These are phyloP conservation scores for Monilinia fructicola DNA, from an alignment of 2,329 filamentous ascomycete species.

Conservation along the genomic window DNA sequence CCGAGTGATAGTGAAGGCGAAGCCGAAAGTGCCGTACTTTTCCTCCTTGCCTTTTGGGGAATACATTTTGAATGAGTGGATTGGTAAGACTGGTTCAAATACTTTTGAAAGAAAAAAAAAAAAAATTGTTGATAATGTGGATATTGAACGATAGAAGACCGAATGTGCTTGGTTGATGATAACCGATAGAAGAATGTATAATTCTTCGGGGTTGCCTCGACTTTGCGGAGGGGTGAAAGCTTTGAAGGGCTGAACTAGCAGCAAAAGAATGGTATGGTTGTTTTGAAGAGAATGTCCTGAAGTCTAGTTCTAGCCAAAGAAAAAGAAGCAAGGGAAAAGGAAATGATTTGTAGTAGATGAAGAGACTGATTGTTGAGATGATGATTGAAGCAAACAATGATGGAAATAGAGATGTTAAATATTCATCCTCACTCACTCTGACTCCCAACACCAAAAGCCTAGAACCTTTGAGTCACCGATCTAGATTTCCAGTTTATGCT, in stretches of 20 bases:
- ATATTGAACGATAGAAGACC: background rate
- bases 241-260: constrained; percentile 34
- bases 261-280: constrained; percentile 33
- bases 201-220: background rate
- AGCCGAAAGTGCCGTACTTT: constrained; percentile 64
- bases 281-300: constrained; percentile 37
- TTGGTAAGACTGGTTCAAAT: constrained; percentile 3
- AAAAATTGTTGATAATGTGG: background rate
- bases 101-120: background rate
- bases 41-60: constrained; percentile 25
- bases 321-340: constrained; percentile 30
- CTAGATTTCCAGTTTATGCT: constrained; percentile 21
- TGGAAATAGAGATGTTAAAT: constrained; percentile 37
- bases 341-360: constrained; percentile 34
- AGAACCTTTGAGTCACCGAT: constrained; percentile 21
- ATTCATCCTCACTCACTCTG: constrained; percentile 29
- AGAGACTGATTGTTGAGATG: constrained; percentile 35
- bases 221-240: constrained; percentile 24
- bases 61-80: constrained; percentile 21
- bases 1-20: constrained; percentile 74
- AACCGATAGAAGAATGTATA: background rate
- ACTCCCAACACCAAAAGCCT: constrained; percentile 21
- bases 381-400: constrained; percentile 33
- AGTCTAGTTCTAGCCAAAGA: constrained; percentile 26
- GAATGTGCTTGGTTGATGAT: background rate